Percentiles rank a stretch among this genome's conserved stretches.
Conservation (phyloP, 192 early-diverging fungal genomes). For the Blastocladiella britannica region DNA sequence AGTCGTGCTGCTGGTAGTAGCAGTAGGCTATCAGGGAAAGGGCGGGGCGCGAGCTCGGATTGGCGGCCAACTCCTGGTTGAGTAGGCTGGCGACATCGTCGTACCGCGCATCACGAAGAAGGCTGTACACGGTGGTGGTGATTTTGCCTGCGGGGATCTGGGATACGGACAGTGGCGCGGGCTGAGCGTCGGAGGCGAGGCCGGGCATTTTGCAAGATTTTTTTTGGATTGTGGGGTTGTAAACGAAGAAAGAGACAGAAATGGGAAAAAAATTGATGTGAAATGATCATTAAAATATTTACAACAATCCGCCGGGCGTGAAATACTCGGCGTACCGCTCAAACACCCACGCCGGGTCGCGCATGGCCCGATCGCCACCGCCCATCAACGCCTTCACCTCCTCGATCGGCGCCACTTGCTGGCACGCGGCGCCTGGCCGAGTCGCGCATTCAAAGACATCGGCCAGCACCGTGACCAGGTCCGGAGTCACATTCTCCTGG, state of each 20-base stretch:
- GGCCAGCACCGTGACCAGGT: neutral
- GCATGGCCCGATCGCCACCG: too few species aligned
- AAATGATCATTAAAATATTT: too few species aligned
- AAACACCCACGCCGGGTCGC: too few species aligned
- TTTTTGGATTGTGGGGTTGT: too few species aligned
- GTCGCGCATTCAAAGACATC: neutral
- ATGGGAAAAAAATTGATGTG: too few species aligned
- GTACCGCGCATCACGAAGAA: constrained; percentile 27
- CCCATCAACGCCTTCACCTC: neutral
- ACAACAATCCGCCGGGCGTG: too few species aligned
- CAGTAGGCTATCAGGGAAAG: constrained; percentile 33
- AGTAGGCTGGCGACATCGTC: constrained; percentile 33
- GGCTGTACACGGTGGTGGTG: constrained; percentile 31
- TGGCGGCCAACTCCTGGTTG: constrained; percentile 18
- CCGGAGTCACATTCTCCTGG: neutral
- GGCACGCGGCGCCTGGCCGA: neutral
- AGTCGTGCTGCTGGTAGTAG: constrained; percentile 33
- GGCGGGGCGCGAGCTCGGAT: constrained; percentile 22
- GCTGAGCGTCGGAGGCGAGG: too few species aligned
- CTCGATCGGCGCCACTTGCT: neutral
- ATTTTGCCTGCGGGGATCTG: constrained; percentile 37
- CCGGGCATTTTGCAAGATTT: too few species aligned
- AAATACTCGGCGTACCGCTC: too few species aligned
- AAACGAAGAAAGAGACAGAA: too few species aligned
- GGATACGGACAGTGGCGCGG: constrained; percentile 4